These are phyloP conservation scores for Alternaria panax DNA, from an alignment of 2,329 filamentous ascomycete genomes.

Conservation along the genomic window DNA sequence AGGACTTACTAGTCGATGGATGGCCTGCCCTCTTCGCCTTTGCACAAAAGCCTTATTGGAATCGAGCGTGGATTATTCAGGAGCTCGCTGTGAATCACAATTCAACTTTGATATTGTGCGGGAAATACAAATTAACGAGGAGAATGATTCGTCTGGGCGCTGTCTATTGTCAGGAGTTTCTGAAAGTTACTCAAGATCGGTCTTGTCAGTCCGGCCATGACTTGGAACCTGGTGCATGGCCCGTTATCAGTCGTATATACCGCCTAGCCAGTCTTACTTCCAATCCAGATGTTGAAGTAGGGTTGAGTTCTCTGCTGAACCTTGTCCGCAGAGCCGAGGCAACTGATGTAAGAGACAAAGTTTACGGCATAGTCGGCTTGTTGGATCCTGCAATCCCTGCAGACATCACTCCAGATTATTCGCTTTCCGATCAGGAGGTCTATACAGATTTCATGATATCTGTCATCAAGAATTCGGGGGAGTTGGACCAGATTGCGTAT, in stretches of 20 bases:
- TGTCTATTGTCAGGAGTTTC: background rate
- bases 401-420: background rate
- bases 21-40: background rate
- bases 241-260: accelerated
- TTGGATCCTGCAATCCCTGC: background rate
- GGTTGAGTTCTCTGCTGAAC: accelerated
- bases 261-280: background rate
- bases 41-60: background rate
- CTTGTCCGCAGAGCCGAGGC: background rate
- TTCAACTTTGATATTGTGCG: background rate
- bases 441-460: background rate
- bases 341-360: background rate
- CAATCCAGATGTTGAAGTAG: background rate
- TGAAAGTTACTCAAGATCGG: background rate
- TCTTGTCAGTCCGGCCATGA: background rate
- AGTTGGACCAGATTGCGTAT: accelerated
- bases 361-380: background rate
- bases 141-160: background rate
- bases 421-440: background rate
- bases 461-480: background rate
- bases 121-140: background rate
- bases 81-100: background rate
- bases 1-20: accelerated
- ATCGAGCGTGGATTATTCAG: background rate
- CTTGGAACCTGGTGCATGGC: accelerated